These are phyloP conservation scores for Cornus florida DNA, from an alignment of 148 eudicot species.

Conservation along the genomic window DNA sequence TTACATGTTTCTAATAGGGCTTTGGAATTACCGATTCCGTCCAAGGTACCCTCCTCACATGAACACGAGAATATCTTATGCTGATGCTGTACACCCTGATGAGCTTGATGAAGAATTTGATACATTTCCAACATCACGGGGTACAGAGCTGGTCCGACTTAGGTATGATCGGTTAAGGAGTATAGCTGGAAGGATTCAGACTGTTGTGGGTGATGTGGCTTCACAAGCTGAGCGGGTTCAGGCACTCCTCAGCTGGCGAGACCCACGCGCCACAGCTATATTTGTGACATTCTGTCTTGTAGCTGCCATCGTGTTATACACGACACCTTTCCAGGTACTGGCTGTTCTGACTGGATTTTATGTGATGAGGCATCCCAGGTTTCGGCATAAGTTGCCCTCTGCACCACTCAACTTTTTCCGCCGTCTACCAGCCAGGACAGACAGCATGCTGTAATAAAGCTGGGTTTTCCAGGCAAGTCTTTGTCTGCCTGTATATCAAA, in stretches of 20 bases:
- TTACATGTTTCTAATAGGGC: slow-evolving; percentile 76
- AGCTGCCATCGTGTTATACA: slow-evolving; percentile 63
- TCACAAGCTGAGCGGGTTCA: slow-evolving; percentile 79
- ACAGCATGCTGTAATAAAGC: slow-evolving; percentile 56
- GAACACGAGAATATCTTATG: slow-evolving; percentile 62
- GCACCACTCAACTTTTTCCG: slow-evolving; percentile 70
- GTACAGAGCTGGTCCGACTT: slow-evolving; percentile 46
- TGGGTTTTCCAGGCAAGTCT: slow-evolving; percentile 3
- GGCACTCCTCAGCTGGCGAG: slow-evolving; percentile 80
- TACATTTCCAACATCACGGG: slow-evolving; percentile 52
- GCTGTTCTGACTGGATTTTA: slow-evolving; percentile 45
- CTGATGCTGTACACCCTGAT: slow-evolving; percentile 52
- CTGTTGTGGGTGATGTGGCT: slow-evolving; percentile 73
- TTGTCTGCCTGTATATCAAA: not conserved
- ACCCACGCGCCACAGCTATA: slow-evolving; percentile 66
- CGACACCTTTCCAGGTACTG: slow-evolving; percentile 55
- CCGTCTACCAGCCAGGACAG: slow-evolving; percentile 69
- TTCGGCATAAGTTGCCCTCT: slow-evolving; percentile 60
- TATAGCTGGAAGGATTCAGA: slow-evolving; percentile 64
- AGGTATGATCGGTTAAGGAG: slow-evolving; percentile 77
- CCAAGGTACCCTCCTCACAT: slow-evolving; percentile 69
- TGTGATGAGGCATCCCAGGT: slow-evolving; percentile 78
- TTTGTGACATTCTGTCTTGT: slow-evolving; percentile 57
- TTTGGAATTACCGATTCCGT: slow-evolving; percentile 70
- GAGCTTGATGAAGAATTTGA: slow-evolving; percentile 89